Evolutionary conservation across 192 early-diverging fungal species (phyloP).

Genomic region (Chytriomyces confervae): DNA sequence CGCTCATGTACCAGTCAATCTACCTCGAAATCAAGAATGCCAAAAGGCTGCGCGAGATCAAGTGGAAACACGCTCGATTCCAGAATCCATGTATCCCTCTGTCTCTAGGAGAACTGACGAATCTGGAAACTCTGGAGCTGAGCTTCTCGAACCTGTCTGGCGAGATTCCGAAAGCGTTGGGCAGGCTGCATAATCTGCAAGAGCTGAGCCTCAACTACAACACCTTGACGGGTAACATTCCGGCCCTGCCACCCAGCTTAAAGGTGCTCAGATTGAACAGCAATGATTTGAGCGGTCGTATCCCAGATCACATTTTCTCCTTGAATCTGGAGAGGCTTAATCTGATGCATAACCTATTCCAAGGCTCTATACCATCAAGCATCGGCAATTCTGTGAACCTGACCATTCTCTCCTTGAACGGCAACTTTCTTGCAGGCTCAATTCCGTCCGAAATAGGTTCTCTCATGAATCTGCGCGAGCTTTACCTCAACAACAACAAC

Average conservation of each 20-base stretch:
- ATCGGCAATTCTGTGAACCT: background rate
- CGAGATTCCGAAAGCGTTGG: background rate
- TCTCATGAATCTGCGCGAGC: background rate
- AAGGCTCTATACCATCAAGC: background rate
- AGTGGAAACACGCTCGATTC: slow-evolving; percentile 3
- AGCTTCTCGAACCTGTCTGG: background rate
- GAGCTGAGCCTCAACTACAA: slow-evolving; percentile 24
- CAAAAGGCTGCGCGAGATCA: background rate
- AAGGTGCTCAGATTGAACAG: background rate
- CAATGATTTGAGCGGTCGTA: background rate
- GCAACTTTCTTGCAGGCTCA: background rate
- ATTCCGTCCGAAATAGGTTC: background rate
- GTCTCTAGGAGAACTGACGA: background rate
- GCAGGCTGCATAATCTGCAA: slow-evolving; percentile 14
- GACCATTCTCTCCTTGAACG: background rate
- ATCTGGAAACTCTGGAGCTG: background rate
- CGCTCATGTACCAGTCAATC: background rate
- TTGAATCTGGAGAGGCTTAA: slow-evolving; percentile 15
- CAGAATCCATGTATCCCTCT: background rate
- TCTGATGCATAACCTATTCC: slow-evolving; percentile 21
- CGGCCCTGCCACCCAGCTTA: background rate
- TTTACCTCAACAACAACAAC: background rate
- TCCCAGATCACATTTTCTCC: background rate
- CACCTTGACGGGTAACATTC: slow-evolving; percentile 21
- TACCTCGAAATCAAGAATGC: background rate